Conservation (phyloP, 176 grass and related monocot species). For the Zizania latifolia region DNA sequence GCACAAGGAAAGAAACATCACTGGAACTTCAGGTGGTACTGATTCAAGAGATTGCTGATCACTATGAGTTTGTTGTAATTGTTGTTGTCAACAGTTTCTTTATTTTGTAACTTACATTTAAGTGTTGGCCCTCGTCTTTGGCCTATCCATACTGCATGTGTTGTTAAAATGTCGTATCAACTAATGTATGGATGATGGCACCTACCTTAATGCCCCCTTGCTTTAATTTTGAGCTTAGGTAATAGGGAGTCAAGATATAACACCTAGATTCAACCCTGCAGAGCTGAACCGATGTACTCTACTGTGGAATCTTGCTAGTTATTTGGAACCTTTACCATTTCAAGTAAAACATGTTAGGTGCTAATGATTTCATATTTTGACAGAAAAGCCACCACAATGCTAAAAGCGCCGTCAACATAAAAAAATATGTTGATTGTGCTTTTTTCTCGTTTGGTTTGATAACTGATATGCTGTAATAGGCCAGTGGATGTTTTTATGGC, state of each 20-base stretch:
- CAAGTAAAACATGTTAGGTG: not conserved
- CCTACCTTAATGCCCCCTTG: not conserved
- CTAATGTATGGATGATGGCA: not conserved
- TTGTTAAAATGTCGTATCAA: conserved; percentile 32
- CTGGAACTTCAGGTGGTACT: conserved; percentile 41
- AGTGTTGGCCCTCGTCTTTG: not conserved
- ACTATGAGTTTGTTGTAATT: conserved; percentile 13
- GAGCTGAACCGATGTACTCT: not conserved
- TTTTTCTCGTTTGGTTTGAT: conserved; percentile 7
- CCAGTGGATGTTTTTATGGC: not conserved
- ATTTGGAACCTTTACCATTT: not conserved
- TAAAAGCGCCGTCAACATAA: not conserved
- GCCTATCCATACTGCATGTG: not conserved
- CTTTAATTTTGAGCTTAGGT: not conserved
- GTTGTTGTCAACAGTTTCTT: not conserved
- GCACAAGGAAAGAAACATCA: conserved; percentile 39
- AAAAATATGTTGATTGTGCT: not conserved
- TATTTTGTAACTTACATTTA: not conserved
- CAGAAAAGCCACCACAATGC: not conserved
- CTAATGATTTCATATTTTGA: not conserved
- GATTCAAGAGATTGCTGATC: conserved; percentile 31
- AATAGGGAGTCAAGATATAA: not conserved
- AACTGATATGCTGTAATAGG: not conserved
- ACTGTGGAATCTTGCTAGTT: not conserved
- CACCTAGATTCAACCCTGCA: not conserved